phyloP scores from a whole-genome alignment of 352 stramenopile genomes.

The Phytophthora megakarya region DNA sequence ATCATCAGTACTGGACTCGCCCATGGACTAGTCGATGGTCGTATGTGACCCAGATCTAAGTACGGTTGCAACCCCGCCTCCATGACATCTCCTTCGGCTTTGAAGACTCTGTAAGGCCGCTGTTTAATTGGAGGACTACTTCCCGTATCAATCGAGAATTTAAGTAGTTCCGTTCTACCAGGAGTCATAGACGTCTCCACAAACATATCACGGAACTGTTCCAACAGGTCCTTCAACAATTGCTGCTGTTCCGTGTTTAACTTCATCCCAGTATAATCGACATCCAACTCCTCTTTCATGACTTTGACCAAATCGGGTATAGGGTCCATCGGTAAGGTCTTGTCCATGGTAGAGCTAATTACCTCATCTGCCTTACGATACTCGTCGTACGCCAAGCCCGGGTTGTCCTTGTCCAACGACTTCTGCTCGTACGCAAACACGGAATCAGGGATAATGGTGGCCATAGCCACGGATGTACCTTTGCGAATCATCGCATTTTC shows the following conservation, averaged over 20 bases:
- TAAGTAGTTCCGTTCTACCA: background rate
- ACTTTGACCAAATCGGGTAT: too few relatives aligned
- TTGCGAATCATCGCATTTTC: background rate
- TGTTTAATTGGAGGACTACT: background rate
- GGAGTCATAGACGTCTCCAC: constrained; percentile 6
- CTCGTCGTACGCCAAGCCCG: too few relatives aligned
- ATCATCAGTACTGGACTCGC: background rate
- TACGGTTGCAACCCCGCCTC: background rate
- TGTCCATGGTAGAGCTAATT: too few relatives aligned
- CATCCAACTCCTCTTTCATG: constrained; percentile 1
- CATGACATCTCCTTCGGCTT: constrained; percentile 7
- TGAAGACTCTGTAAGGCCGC: background rate
- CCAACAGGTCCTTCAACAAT: background rate
- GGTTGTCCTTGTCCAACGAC: too few relatives aligned
- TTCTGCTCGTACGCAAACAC: too few relatives aligned
- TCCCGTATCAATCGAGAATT: constrained; percentile 5
- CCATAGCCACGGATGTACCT: background rate
- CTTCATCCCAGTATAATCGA: background rate
- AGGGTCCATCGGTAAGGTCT: too few relatives aligned
- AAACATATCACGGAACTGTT: background rate
- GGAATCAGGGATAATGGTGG: background rate
- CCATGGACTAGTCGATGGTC: background rate
- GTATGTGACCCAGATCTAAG: background rate
- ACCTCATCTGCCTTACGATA: too few relatives aligned
- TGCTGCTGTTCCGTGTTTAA: background rate